Base-by-base conservation (phyloP, 23 red algal genomes). In the Porphyridium purpureum region DNA sequence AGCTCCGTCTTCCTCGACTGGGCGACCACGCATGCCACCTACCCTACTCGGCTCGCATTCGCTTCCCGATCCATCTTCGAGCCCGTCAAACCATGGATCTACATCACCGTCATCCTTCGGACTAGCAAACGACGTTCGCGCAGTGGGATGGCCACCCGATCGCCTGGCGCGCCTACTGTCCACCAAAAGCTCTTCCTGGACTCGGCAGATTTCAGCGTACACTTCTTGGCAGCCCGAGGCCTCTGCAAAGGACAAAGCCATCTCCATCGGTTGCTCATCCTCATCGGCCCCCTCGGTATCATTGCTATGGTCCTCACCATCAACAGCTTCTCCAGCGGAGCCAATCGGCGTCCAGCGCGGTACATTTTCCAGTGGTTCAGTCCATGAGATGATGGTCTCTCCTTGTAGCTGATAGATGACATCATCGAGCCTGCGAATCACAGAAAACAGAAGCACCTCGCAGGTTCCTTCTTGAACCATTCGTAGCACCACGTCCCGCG, bases 191-290 rank as follows among this genome's bases (percentile, higher is more conserved):
- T 17, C 38, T 11, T 17, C 17, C 17, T 44, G 38, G 11, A 17
- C 38, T 17, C 38, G 11, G 38, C 11, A 44, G 38, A 44, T 44
- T 44, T 44, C 38, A 11, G 11, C 38, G 11, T 17, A 44, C 17
- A 44, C 38, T 44, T 44, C 17, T 44, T 44, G 11, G 38, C 38
- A 44, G 11, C 38, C 38, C 17, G 38, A 44, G 38, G 17, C 38
- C 38, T 44, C 38, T 17, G 38, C 38, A 44, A 44, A 44, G 38
- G 38, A 44, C 11, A 44, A 17, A 11, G 38, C 38, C 38, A 44
- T 44, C 11, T 44, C 38, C 11, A 44, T 44, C 38, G 38, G 38
- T 11, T 11, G 11, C 11, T 17, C 38, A 44, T 44, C 38, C 38
- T 11, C 17, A 44, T 11, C 11, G 11, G 38, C 11, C 38, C 11